These are phyloP conservation scores for Nymphaea colorata DNA, from an alignment of 164 flowering plant genomes.

Conservation along the genomic window DNA sequence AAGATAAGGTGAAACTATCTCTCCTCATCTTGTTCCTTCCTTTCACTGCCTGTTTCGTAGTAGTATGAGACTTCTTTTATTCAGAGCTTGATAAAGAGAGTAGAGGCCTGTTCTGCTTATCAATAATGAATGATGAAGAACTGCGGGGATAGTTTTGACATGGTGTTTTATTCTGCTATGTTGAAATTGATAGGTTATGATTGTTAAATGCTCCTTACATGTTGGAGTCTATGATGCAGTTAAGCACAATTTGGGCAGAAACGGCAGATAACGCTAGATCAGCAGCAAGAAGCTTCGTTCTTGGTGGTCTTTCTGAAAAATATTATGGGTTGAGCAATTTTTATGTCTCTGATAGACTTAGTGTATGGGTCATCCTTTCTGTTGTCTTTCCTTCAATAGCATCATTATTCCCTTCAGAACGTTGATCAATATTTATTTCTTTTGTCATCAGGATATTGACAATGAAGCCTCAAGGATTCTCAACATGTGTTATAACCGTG, in stretches of 20 bases:
- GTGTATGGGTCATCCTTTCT: conserved; percentile 31
- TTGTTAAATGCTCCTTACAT: background rate
- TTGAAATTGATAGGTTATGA: background rate
- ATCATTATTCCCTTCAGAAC: background rate
- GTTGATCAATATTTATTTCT: background rate
- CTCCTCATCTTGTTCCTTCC: background rate
- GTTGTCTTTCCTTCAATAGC: background rate
- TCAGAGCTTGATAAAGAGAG: too few species aligned
- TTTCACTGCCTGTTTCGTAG: too few species aligned
- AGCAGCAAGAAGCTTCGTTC: conserved; percentile 71
- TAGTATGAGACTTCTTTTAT: too few species aligned
- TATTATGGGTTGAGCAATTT: conserved; percentile 65
- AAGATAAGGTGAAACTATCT: conserved; percentile 45
- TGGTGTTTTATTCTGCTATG: background rate
- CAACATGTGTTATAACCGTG: conserved; percentile 54
- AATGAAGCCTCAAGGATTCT: conserved; percentile 58
- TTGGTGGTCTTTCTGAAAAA: conserved; percentile 85
- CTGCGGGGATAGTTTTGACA: background rate
- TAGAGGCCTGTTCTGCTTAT: background rate
- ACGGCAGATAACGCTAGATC: conserved; percentile 87
- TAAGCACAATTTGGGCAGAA: conserved; percentile 97
- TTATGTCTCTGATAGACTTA: conserved; percentile 62
- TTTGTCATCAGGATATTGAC: conserved; percentile 64
- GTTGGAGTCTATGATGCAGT: conserved; percentile 23
- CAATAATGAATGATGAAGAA: background rate